Base-by-base conservation (phyloP, 352 stramenopile species). In the Phytophthora sp. region DNA sequence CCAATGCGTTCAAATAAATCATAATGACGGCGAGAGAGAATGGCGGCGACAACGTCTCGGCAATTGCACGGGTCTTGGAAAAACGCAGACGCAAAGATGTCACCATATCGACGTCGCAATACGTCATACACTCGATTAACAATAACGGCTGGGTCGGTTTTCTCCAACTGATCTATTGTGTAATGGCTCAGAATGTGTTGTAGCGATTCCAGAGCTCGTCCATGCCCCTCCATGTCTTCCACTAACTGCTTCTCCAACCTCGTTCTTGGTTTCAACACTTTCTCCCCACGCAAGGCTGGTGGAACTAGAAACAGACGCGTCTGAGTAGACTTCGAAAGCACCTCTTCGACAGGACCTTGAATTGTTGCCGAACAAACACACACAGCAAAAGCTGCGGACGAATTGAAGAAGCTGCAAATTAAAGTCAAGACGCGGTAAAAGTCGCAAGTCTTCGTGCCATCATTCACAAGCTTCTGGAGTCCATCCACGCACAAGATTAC, bases 401-500 rank as follows among this genome's bases (percentile, higher is more conserved):
- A 46, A 37, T 53, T 53, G 21, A 48, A 8, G 26, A 61, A 53
- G 2, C 11, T 30, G 23, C 21, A 32, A 23, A 61, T 39, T 7
- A 42, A 4, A 46, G 21, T 21, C 41, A 53, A n/a, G 2, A 61
- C 31, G 11, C 53, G 53, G 31, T 52, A 53, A 4, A 61, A 53
- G 9, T 30, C 53, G 28, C 42, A 38, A 3, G 6, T 48, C 31
- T 30, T 54, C 1, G 41, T 54, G 7, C 37, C 44, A 60, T 75
- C 35, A 26, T 57, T 46, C 31, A 0, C 11, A n/a, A 75, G 38
- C 27, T 59, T 49, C 37, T 75, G 43, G 0, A 75, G 34, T 39
- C 50, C 55, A 58, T 71, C 66, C 34, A 72, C 35, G 34, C 67
- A 76, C 62, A 76, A 54, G 44, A 69, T 66, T 15, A 72, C 56